Conservation (phyloP, 2,329 filamentous ascomycete genomes). For the Alternaria incomplexa region DNA sequence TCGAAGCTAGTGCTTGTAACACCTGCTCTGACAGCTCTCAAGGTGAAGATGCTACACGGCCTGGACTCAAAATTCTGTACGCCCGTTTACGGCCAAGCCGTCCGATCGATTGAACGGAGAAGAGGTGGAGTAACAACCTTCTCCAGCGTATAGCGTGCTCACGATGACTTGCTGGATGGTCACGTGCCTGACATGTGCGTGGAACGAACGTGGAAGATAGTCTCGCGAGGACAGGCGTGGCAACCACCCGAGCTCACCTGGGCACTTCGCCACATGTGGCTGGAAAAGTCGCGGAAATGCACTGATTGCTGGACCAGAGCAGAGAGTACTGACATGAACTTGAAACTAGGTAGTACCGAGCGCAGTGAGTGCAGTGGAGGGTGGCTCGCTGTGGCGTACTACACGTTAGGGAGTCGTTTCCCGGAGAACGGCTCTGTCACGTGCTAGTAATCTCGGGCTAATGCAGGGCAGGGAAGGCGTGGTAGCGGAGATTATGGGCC, state of each 20-base stretch:
- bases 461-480: conserved; percentile 20
- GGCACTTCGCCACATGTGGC: neutral
- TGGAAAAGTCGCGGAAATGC: neutral
- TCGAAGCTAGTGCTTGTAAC: neutral
- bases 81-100: neutral
- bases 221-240: neutral
- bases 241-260: neutral
- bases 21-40: neutral
- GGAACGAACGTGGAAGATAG: neutral
- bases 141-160: neutral
- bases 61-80: neutral
- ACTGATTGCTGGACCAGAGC: neutral
- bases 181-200: neutral
- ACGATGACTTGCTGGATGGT: neutral
- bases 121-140: neutral
- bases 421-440: conserved; percentile 21
- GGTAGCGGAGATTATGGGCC: conserved; percentile 18
- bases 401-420: conserved; percentile 16
- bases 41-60: neutral
- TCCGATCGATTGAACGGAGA: neutral
- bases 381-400: neutral
- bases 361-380: neutral
- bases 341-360: neutral
- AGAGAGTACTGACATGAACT: neutral
- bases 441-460: conserved; percentile 19